Evolutionary conservation across 83 land plant genomes (phyloP), one percentile per base, ranked within the genome.

Genomic region (Isoetes engelmannii): DNA sequence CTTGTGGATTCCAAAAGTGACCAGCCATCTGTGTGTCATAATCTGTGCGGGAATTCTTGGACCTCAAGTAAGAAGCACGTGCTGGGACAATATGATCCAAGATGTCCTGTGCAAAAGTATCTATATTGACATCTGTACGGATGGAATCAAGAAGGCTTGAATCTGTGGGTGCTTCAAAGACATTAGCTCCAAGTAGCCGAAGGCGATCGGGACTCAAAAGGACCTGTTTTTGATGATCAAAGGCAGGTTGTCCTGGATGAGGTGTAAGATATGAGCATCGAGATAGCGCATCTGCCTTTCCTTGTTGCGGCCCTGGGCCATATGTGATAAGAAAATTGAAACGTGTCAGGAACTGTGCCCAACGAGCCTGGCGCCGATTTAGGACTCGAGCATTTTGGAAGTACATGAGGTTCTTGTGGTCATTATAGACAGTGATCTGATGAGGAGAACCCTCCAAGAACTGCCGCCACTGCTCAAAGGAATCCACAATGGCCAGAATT

Each of bases 131-230:
- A 28, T 28, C 37, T 0, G 37, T 28, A 2, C 37, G 0, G 37
- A 28, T 28, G 37, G 37, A 28, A 28, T 28, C 37, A 0, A 28
- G 37, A 28, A n/a, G n/a, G 15, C 7, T 13, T 4, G 61, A 12
- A 47, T 66, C 59, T 5, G 49, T 1, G 8, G 50, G 21, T 10
- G n/a, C 49, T 66, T 2, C 37, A 28, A 7, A 10, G 4, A 5
- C 46, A 5, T 20, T 10, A 12, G 49, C 41, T 12, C 4, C 9
- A 49, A 13, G 45, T 5, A 66, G 3, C 12, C 45, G 57, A 1
- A 66, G 69, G n/a, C 18, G 58, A 5, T 66, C n/a, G 48, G 69
- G 64, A 15, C 48, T 45, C 8, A 66, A 46, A 53, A 53, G 55
- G 55, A 53, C 13, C 1, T 12, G 13, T 15, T 53, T 53, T 53